Base-by-base conservation (phyloP, 2,329 filamentous ascomycete genomes). In the Trichoderma sp. region DNA sequence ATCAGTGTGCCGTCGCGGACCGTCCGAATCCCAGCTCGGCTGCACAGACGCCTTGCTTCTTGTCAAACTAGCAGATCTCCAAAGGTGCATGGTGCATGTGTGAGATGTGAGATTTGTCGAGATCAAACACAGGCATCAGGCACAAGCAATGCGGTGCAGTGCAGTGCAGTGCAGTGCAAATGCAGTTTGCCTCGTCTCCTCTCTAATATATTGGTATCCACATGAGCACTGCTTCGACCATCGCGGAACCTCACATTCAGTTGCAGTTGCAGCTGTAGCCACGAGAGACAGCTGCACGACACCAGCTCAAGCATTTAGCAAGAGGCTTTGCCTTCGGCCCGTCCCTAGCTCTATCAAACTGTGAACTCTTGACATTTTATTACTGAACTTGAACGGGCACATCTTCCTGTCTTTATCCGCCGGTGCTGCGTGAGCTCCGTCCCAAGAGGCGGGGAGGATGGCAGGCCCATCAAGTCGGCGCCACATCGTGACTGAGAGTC, bases 281-380 rank as follows among this genome's bases (percentile, higher is more conserved):
- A 43, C 47, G 21, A 21, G 47, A 53, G 47, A 53, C 47, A 53
- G 47, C n/a, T 51, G 43, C 43, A 51, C 28, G 36, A 67, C 34
- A 53, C 62, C 70, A 60, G 36, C 26, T 65, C 69, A 65, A 30
- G 61, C 30, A 28, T 43, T 11, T 21, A 51, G 18, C 15, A 36
- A 62, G 15, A 14, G 4, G 2, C 18, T 36, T 64, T 64, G 60
- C 28, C 39, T 39, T 70, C 66, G 71, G 71, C 58, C 71, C 71
- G 71, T 72, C 66, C 71, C 71, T 72, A 72, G 71, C 60, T 71
- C 69, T 63, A 32, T 24, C n/a, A 47, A 24, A 34, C 32, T 62
- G 56, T 36, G 28, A 30, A 34, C 30, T 24, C 63, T 65, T 6
- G 39, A 28, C 30, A 21, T 14, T 66, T 53, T 24, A 14, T 15